Base-by-base conservation (phyloP, 225 moss, liverwort and hornwort genomes). In the Bryoerythrophyllum caledonicum region DNA sequence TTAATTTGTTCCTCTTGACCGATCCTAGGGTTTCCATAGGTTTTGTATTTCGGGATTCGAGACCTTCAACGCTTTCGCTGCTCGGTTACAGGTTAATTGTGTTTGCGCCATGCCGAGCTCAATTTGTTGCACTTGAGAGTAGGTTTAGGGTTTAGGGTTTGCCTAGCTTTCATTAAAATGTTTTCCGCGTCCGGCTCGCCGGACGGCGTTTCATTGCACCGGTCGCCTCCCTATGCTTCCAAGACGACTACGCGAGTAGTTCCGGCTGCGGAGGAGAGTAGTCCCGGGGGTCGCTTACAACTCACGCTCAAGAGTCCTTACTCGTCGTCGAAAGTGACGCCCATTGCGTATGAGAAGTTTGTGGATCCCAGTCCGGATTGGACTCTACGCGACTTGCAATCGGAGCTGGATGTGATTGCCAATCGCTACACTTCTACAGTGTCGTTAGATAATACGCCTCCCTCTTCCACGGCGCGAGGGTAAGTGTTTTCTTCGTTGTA, bases 361-460 rank as follows among this genome's bases (percentile, higher is more conserved):
- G 71, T 91, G 79, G 92, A 94, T 86, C 92, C 94, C 3, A 87
- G 84, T 67, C 92, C 90, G 2, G 92, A 96, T 71, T 94, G 92
- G 86, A 89, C 82, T 64, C 69, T 93, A 70, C 80, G 79, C 10
- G 91, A 94, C 57, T 74, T 96, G 72, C 81, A 81, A 23, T 80
- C 80, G 68, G 91, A 94, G 91, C 80, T 96, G 57, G 84, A 90
- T 14, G 83, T 86, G 24, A 89, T 96, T 65, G 88, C 79, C 30
- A 48, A 56, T 67, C 78, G 81, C 28, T 88, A 76, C 69, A 59
- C 80, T 32, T 74, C 77, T 69, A 82, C 74, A 6, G 59, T 82
- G 8, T 78, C 83, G 21, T 70, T 83, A 54, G 83, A 86, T 16
- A 83, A 79, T 49, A 76, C 81, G 62, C 74, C 74, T 63, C 52